A percentile compares a stretch with the other conserved stretches of the same genome.
phyloP scores from a whole-genome alignment of 1,139 yeast genomes.

The Komagataea norvegica region DNA sequence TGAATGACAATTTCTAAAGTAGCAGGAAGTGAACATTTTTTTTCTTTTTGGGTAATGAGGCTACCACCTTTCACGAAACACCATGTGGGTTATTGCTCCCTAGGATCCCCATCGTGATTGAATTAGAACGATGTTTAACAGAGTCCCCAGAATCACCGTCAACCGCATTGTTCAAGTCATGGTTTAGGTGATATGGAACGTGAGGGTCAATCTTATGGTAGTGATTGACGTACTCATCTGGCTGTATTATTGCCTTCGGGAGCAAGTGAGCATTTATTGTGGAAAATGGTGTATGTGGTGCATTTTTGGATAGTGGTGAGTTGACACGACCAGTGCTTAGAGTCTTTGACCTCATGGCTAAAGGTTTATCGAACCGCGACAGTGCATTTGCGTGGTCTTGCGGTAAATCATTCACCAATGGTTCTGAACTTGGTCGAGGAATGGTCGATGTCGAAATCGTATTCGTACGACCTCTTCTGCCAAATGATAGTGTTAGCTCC shows the following conservation, averaged over 20 bases:
- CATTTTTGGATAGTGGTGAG: constrained; percentile 30
- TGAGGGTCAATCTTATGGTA: constrained; percentile 39
- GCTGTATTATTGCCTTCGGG: constrained; percentile 3
- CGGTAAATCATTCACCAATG: constrained; percentile 3
- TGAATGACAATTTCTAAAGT: no score
- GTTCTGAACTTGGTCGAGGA: constrained; percentile 8
- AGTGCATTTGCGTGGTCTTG: background rate
- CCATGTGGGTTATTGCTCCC: constrained; percentile 7
- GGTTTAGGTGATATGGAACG: constrained; percentile 25
- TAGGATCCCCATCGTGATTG: constrained; percentile 25
- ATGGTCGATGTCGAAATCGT: constrained; percentile 10
- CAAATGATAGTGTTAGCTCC: constrained; percentile 9
- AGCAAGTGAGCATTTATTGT: constrained; percentile 28
- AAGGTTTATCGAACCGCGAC: constrained; percentile 3
- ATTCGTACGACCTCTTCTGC: constrained; percentile 13
- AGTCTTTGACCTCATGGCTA: background rate
- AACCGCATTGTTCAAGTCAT: background rate
- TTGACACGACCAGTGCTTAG: constrained; percentile 21
- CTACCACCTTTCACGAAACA: no score
- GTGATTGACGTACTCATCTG: constrained; percentile 37
- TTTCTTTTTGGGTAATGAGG: no score
- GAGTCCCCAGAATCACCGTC: constrained; percentile 27
- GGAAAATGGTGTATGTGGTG: constrained; percentile 29
- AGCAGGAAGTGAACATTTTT: no score
- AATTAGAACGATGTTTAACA: constrained; percentile 20